Evolutionary conservation across 176 grass and related monocot species (phyloP), one percentile per base, ranked within the genome.

Genomic region (Miscanthus lutarioriparius): DNA sequence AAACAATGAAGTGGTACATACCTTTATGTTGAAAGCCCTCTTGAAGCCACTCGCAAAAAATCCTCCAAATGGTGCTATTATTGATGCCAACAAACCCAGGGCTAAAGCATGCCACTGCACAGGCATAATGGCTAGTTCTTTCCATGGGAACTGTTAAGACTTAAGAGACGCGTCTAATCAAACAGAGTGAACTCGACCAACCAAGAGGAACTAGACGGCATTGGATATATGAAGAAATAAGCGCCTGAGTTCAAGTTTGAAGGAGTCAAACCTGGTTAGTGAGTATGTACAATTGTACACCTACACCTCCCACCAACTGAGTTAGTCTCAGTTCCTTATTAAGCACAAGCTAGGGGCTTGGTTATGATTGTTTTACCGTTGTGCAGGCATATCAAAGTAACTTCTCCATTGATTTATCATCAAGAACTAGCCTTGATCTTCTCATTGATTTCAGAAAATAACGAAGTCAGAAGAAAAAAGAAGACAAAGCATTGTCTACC

Each of bases 1-100:
- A 61, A 26, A 61, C 80, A 73, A 70, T 20, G 25, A 84, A 65
- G 48, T 81, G 75, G 65, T 64, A 36, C 78, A 15, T 75, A 96
- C 97, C 97, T 99, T 94, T 91, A 96, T 85, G 74, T 99, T 99
- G 64, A 99, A 99, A 63, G 97, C 97, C 70, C 93, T 86, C 85
- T 99, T 99, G 79, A 99, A 99, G 71, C 97, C 93, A 77, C 97
- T 96, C 41, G 97, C 97, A 19, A 99, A 99, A 91, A 99, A 99
- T 12, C 97, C 97, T 89, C 97, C 97, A 91, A 99, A 99, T 51
- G 97, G 97, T 69, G 97, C 97, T 77, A 99, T 96, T 87, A 99
- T 99, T 66, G 97, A 99, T 82, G 97, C 93, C 91, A 99, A 99
- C 76, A 99, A 84, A 67, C 97, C 97, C 67, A 99, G 86, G 63